Percentiles rank a stretch among this genome's conserved stretches.
These are phyloP conservation scores for Diaporthe sp. DNA, from an alignment of 2,329 filamentous ascomycete genomes.

Conservation along the genomic window DNA sequence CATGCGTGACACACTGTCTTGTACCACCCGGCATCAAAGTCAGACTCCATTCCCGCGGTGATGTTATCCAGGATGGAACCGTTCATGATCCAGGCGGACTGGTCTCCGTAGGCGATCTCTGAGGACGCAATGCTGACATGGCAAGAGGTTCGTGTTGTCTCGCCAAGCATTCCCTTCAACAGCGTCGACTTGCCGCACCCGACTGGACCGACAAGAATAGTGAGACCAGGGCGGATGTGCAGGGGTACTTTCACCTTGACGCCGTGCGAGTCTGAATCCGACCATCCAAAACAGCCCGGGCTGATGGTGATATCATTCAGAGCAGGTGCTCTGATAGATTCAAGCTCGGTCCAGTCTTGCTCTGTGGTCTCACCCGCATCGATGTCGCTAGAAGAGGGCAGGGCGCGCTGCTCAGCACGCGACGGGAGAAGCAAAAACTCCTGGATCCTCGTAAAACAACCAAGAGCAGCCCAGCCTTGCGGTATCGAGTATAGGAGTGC, in stretches of 20 bases:
- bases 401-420: conserved; percentile 39
- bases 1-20: conserved; percentile 51
- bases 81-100: conserved; percentile 51
- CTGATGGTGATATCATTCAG: not conserved
- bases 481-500: conserved; percentile 45
- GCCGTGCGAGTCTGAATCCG: conserved; percentile 31
- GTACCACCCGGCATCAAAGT: conserved; percentile 50
- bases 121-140: conserved; percentile 38
- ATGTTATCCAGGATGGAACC: conserved; percentile 52
- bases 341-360: conserved; percentile 2
- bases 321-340: not conserved
- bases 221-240: conserved; percentile 38
- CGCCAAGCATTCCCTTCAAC: conserved; percentile 49
- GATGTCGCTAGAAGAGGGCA: not conserved
- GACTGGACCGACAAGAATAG: conserved; percentile 51
- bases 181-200: conserved; percentile 54
- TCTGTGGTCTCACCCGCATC: no score
- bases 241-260: conserved; percentile 34
- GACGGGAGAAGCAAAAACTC: conserved; percentile 45
- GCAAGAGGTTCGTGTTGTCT: conserved; percentile 45
- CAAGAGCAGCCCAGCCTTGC: conserved; percentile 39
- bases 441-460: conserved; percentile 47
- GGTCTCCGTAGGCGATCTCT: conserved; percentile 50
- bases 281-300: conserved; percentile 35
- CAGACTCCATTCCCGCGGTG: conserved; percentile 43